Conservation (phyloP, 2,329 filamentous ascomycete species). For the Epichloe festucae region DNA sequence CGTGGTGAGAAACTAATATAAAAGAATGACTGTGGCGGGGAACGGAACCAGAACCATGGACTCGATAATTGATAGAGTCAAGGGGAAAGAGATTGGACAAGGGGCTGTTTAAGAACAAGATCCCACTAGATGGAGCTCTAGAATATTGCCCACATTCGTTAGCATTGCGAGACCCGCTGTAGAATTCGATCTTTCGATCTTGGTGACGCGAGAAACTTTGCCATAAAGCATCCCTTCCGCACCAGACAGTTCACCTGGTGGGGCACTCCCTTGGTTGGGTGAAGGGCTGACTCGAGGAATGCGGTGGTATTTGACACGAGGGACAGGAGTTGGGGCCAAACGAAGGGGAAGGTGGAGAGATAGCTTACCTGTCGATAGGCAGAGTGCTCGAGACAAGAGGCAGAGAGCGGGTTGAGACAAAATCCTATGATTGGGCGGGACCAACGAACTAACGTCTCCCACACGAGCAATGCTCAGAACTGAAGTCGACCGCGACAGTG, state of each 20-base stretch:
- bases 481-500: constrained; percentile 30
- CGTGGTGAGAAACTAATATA: constrained; percentile 35
- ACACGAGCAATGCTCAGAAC: constrained; percentile 32
- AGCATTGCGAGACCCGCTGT: constrained; percentile 16
- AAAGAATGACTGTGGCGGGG: constrained; percentile 47
- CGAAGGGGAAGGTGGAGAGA: constrained; percentile 12
- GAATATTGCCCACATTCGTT: constrained; percentile 16
- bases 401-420: constrained; percentile 33
- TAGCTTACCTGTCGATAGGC: constrained; percentile 40
- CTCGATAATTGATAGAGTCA: constrained; percentile 17
- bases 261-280: constrained; percentile 16
- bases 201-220: constrained; percentile 11
- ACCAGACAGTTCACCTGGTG: constrained; percentile 7
- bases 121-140: constrained; percentile 30
- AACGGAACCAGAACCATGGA: constrained; percentile 32
- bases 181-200: constrained; percentile 9
- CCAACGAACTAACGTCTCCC: constrained; percentile 55
- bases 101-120: constrained; percentile 33
- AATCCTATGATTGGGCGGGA: constrained; percentile 37
- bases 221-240: constrained; percentile 7
- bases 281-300: constrained; percentile 17
- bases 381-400: constrained; percentile 21
- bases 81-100: constrained; percentile 29
- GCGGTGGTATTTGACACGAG: constrained; percentile 11
- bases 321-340: constrained; percentile 3